Percentiles rank a stretch among this genome's conserved stretches.
phyloP scores from a whole-genome alignment of 2,329 filamentous ascomycete genomes.

The Colletotrichum ledebouriae region DNA sequence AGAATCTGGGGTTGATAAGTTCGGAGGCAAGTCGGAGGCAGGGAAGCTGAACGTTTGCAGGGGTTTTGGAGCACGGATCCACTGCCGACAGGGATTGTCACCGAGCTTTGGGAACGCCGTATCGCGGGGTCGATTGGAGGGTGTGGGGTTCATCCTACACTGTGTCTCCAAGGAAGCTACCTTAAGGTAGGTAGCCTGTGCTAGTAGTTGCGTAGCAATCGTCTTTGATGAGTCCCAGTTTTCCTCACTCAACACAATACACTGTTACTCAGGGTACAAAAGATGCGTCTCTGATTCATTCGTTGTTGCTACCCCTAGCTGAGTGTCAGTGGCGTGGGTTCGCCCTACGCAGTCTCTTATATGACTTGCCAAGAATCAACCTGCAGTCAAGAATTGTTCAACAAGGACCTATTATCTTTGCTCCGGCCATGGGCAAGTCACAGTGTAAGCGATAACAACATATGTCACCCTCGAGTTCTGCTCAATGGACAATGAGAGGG shows the following conservation, averaged over 20 bases:
- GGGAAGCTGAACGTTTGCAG: slow-evolving; percentile 35
- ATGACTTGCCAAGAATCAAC: too few species aligned
- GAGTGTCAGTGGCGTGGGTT: background rate
- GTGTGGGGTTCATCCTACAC: slow-evolving; percentile 38
- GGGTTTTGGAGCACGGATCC: slow-evolving; percentile 39
- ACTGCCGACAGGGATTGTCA: slow-evolving; percentile 34
- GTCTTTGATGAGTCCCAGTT: slow-evolving; percentile 11
- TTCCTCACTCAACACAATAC: too few species aligned
- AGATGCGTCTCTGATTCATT: background rate
- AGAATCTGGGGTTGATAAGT: slow-evolving; percentile 36
- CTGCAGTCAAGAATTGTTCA: too few species aligned
- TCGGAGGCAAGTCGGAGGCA: slow-evolving; percentile 42
- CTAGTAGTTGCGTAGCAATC: slow-evolving; percentile 21
- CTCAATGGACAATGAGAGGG: too few species aligned
- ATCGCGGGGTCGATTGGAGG: slow-evolving; percentile 40
- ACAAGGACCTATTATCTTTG: too few species aligned
- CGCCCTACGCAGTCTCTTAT: background rate
- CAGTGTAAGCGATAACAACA: too few species aligned
- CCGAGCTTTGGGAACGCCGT: slow-evolving; percentile 35
- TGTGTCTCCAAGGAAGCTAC: slow-evolving; percentile 13
- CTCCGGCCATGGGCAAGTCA: too few species aligned
- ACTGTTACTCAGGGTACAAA: background rate
- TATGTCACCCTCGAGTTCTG: too few species aligned
- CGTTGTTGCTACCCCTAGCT: background rate
- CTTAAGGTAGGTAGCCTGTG: background rate